Base-by-base conservation (phyloP, 768 basidiomycete species). In the Termitomyces titanicus region DNA sequence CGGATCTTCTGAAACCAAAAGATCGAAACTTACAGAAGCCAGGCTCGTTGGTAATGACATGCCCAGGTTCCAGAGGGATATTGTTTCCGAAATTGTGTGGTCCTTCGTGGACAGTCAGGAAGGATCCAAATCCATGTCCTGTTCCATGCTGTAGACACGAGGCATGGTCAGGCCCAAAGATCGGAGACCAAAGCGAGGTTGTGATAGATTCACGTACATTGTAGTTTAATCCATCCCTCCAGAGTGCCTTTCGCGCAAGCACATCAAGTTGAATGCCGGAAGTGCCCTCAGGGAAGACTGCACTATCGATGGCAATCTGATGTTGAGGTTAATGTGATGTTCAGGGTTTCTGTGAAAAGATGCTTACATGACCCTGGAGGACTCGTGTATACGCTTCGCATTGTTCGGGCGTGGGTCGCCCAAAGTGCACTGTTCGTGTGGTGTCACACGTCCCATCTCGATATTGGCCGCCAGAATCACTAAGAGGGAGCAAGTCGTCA, bases 351-450 rank as follows among this genome's bases (percentile, higher is more conserved):
- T 55, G 58, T 52, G 60, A 50, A 62, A 56, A 37, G 62, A 56
- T 55, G 80, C 90, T 64, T 76, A 93, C 92, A 74, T 99, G 97
- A 8, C 95, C 96, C 72, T 99, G 97, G 54, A 99, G 69, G 40
- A 98, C 97, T 44, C 94, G 80, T 29, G 97, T 99, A 71, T 86
- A 99, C 1, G 96, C 94, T 61, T 94, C 89, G 66, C 84, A 87
- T 67, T 92, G 86, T 59, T 92, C 88, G n/a, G 77, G 57, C n/a
- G 87, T 84, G 7, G 91, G 90, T n/a, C 85, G 81, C 39, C 94
- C 93, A 65, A 95, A 92, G 72, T 93, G 90, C 27, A 92, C 72
- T 0, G 90, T 92, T 47, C 89, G 81, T 13, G 88, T 89, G 24
- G 87, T 90, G 65, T 92, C 87, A 70, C 87, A 89, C 10, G 96